Evolutionary conservation across 163 green algal genomes (phyloP), one percentile per base, ranked within the genome.

Genomic region (Chlorella variabilis): DNA sequence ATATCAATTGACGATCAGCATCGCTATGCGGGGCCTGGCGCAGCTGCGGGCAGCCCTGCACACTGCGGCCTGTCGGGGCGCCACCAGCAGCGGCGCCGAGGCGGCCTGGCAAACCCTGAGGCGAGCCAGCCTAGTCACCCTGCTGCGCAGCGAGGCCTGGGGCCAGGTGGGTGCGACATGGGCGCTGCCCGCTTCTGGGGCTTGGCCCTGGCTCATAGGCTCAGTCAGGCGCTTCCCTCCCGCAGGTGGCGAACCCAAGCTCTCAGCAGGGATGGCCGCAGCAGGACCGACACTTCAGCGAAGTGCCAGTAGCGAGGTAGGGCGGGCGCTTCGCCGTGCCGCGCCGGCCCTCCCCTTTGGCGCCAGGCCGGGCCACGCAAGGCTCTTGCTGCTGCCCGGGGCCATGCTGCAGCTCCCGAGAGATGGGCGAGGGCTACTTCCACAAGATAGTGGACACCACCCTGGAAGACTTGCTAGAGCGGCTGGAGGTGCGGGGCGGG

Each of bases 381-480:
- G 5, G 6, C 9, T 31, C 21, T 21, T 31, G 31, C 29, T 51
- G 25, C 49, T n/a, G n/a, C n/a, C n/a, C n/a, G n/a, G n/a, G n/a
- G n/a, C n/a, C n/a, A n/a, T n/a, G n/a, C n/a, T n/a, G n/a, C n/a
- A n/a, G n/a, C n/a, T n/a, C n/a, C n/a, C n/a, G n/a, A 48, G n/a
- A 75, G n/a, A 59, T 90, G 33, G 75, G 78, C 11, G 92, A 97
- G 65, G 33, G 76, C 7, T 66, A 93, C 3, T 97, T 90, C 49
- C 91, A 97, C 81, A 67, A 87, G 0, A 42, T 90, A 4, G 89
- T 92, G 25, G 91, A 97, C 77, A 34, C 85, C 1, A 87, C 82
- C 1, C 76, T 97, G 66, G 89, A 96, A 2, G 42, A 62, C 9
- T 58, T 97, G 81, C 84, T 89, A 51, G 91, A 95, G 13, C 87